phyloP scores from a whole-genome alignment of 2,329 filamentous ascomycete species.

The Huntiella abstrusa region DNA sequence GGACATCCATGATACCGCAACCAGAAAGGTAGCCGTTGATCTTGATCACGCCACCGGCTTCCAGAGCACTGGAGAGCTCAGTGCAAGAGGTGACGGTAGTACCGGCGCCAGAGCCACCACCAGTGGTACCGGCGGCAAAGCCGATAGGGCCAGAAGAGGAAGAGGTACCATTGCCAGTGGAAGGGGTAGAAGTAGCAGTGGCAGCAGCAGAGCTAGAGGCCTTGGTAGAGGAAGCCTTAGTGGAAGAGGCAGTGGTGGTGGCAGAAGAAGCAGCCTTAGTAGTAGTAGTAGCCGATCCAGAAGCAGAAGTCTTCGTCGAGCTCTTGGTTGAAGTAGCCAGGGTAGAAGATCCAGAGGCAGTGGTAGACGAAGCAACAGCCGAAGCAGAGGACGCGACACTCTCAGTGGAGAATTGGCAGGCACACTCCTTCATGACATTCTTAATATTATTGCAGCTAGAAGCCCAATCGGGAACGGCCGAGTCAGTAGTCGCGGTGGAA shows the following conservation, averaged over 20 bases:
- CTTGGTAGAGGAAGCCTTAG: neutral
- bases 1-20: conserved; percentile 25
- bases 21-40: conserved; percentile 26
- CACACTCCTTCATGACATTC: conserved; percentile 18
- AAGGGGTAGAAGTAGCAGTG: conserved; percentile 1
- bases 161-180: conserved; percentile 11
- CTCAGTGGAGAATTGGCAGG: conserved; percentile 16
- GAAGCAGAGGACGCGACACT: neutral
- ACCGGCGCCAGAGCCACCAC: conserved; percentile 25
- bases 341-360: neutral
- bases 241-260: neutral
- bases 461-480: conserved; percentile 17
- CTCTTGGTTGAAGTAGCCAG: neutral
- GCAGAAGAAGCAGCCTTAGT: neutral
- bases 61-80: conserved; percentile 21
- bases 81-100: conserved; percentile 27
- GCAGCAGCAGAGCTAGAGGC: neutral
- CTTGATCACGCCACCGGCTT: conserved; percentile 24
- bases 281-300: too few relatives aligned
- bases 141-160: conserved; percentile 14
- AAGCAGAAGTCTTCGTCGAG: too few relatives aligned
- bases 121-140: conserved; percentile 23
- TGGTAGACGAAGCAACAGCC: neutral
- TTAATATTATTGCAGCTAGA: conserved; percentile 17
- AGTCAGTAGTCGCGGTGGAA: conserved; percentile 15